Conservation (phyloP, 352 stramenopile species). For the Pythium plurisporium region DNA sequence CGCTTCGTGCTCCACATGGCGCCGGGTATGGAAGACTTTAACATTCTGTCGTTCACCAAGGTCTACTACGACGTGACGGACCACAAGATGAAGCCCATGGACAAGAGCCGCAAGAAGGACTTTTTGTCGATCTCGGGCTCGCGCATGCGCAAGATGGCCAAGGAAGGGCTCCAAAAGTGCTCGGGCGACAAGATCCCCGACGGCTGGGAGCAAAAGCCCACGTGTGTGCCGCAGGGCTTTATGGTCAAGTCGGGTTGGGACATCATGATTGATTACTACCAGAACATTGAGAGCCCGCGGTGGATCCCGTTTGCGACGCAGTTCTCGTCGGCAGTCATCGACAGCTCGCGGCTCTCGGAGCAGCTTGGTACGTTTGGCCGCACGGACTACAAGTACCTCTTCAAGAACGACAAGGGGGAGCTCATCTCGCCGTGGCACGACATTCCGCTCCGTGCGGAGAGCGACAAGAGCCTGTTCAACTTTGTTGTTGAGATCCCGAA, state of each 20-base stretch:
- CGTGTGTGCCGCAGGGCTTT: slow-evolving; percentile 96
- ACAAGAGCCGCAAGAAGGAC: slow-evolving; percentile 89
- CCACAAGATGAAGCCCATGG: slow-evolving; percentile 97
- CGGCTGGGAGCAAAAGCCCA: slow-evolving; percentile 74
- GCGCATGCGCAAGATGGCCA: slow-evolving; percentile 96
- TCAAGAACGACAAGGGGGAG: slow-evolving; percentile 62
- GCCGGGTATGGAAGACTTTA: slow-evolving; percentile 92
- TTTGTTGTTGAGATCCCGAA: slow-evolving; percentile 99
- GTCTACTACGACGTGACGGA: slow-evolving; percentile 97
- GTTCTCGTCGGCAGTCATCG: slow-evolving; percentile 45
- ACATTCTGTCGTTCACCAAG: slow-evolving; percentile 95
- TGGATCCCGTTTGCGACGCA: slow-evolving; percentile 80
- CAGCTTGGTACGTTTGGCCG: slow-evolving; percentile 62
- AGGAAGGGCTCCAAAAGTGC: slow-evolving; percentile 92
- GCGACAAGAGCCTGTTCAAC: slow-evolving; percentile 77
- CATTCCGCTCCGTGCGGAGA: slow-evolving; percentile 86
- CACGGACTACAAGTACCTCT: slow-evolving; percentile 71
- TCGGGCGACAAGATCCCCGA: slow-evolving; percentile 53
- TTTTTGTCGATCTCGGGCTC: slow-evolving; percentile 98
- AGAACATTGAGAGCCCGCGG: slow-evolving; percentile 88
- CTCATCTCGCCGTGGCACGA: slow-evolving; percentile 97
- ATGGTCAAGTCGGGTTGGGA: slow-evolving; percentile 98
- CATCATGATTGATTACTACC: slow-evolving; percentile 98
- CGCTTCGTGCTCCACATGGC: slow-evolving; percentile 96
- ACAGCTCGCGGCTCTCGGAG: slow-evolving; percentile 44